Conservation (phyloP, 257 asterid genomes). For the Buddleja alternifolia region DNA sequence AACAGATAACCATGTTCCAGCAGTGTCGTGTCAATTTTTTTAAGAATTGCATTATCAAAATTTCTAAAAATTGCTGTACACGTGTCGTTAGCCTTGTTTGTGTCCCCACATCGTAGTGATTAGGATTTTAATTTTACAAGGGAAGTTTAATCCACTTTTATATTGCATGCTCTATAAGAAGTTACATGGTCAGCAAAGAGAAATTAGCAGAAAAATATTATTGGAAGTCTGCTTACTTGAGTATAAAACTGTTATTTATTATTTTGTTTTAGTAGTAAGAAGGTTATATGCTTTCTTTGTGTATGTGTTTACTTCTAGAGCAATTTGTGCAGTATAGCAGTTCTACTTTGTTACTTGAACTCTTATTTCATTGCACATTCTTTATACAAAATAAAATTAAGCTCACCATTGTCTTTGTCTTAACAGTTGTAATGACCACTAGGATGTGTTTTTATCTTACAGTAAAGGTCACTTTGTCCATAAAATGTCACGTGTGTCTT, state of each 20-base stretch:
- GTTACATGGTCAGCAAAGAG: not conserved
- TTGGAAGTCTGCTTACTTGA: not conserved
- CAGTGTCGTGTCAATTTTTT: too few relatives aligned
- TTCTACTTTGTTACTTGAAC: not conserved
- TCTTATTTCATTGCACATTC: not conserved
- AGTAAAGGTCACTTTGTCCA: not conserved
- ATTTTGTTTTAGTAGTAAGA: not conserved
- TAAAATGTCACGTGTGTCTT: not conserved
- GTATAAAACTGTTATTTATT: not conserved
- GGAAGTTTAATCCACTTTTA: conserved; percentile 7
- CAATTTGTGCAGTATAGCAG: not conserved
- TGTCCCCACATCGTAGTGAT: too few relatives aligned
- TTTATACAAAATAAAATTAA: not conserved
- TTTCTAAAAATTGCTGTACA: too few relatives aligned
- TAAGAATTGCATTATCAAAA: too few relatives aligned
- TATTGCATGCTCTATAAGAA: not conserved
- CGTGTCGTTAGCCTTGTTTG: too few relatives aligned
- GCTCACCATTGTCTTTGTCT: conserved; percentile 2
- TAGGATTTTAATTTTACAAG: not conserved
- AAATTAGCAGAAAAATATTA: not conserved
- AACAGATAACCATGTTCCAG: too few relatives aligned
- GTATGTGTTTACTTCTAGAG: not conserved
- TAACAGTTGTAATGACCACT: not conserved
- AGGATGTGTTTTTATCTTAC: too few relatives aligned
- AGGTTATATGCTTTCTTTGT: not conserved